Conservation (phyloP, 2,329 filamentous ascomycete species). For the Fusarium chaquense region DNA sequence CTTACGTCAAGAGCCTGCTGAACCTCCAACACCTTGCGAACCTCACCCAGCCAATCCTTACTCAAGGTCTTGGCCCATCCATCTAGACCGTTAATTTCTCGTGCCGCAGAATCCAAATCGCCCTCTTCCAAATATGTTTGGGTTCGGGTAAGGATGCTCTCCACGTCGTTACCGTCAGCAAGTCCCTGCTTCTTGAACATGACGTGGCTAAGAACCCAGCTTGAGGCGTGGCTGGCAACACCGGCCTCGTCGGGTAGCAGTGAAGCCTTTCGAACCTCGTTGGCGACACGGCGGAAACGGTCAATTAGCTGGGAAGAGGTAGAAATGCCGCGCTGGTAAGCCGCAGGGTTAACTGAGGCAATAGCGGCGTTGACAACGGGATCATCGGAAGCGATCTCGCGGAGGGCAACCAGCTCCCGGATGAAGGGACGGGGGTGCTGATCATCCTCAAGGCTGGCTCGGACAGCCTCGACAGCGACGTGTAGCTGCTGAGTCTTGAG, state of each 20-base stretch:
- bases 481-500: slow-evolving; percentile 96
- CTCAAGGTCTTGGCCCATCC: slow-evolving; percentile 97
- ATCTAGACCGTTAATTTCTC: slow-evolving; percentile 92
- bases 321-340: slow-evolving; percentile 92
- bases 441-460: slow-evolving; percentile 81
- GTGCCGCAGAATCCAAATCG: slow-evolving; percentile 87
- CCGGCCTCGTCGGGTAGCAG: slow-evolving; percentile 93
- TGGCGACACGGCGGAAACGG: slow-evolving; percentile 91
- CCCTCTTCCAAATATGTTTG: slow-evolving; percentile 94
- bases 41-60: slow-evolving; percentile 92
- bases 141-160: slow-evolving; percentile 90
- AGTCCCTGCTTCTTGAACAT: slow-evolving; percentile 95
- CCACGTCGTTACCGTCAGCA: slow-evolving; percentile 87
- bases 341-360: slow-evolving; percentile 91
- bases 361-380: slow-evolving; percentile 92
- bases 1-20: slow-evolving; percentile 95
- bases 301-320: slow-evolving; percentile 89
- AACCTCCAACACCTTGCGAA: slow-evolving; percentile 92
- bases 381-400: slow-evolving; percentile 88
- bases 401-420: slow-evolving; percentile 91
- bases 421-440: slow-evolving; percentile 84
- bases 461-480: slow-evolving; percentile 93
- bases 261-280: slow-evolving; percentile 93
- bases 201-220: slow-evolving; percentile 89
- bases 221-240: slow-evolving; percentile 92